Percentiles rank a stretch among this genome's conserved stretches.
Conservation (phyloP, 1,284 basidiomycete genomes). For the Boletus smithii region DNA sequence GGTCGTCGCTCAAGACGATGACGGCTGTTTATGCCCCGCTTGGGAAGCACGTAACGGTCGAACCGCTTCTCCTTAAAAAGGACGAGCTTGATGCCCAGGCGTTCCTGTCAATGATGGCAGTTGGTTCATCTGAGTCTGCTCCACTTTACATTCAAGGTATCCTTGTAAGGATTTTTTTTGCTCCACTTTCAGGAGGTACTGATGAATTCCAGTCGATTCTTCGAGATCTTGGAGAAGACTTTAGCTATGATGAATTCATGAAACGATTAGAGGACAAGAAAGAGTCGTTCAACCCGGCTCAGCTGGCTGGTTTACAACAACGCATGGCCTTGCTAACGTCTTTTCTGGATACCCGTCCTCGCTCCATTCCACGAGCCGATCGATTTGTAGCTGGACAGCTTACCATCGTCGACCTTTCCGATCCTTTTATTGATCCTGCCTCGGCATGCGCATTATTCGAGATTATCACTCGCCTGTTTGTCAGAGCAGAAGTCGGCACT, state of each 20-base stretch:
- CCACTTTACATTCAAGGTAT: conserved; percentile 67
- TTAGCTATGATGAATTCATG: conserved; percentile 47
- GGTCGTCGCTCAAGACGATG: conserved; percentile 61
- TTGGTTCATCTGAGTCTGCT: conserved; percentile 54
- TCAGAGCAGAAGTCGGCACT: conserved; percentile 55
- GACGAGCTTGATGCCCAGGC: conserved; percentile 65
- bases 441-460: conserved; percentile 70
- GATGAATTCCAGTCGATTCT: conserved; percentile 36
- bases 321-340: conserved; percentile 53
- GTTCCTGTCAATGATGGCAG: conserved; percentile 65
- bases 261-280: conserved; percentile 45
- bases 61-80: conserved; percentile 56
- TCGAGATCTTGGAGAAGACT: conserved; percentile 47
- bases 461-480: conserved; percentile 61
- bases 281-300: conserved; percentile 49
- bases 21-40: conserved; percentile 50
- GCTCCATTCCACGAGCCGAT: conserved; percentile 10
- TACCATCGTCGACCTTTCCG: conserved; percentile 65
- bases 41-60: conserved; percentile 46
- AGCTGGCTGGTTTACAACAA: conserved; percentile 54
- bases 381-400: conserved; percentile 54
- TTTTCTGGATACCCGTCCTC: conserved; percentile 41
- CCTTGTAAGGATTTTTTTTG: conserved; percentile 39
- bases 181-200: conserved; percentile 5
- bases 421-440: conserved; percentile 65